Evolutionary conservation across 176 grass and related monocot genomes (phyloP), one percentile per base, ranked within the genome.

Genomic region (Eragrostis curvula): DNA sequence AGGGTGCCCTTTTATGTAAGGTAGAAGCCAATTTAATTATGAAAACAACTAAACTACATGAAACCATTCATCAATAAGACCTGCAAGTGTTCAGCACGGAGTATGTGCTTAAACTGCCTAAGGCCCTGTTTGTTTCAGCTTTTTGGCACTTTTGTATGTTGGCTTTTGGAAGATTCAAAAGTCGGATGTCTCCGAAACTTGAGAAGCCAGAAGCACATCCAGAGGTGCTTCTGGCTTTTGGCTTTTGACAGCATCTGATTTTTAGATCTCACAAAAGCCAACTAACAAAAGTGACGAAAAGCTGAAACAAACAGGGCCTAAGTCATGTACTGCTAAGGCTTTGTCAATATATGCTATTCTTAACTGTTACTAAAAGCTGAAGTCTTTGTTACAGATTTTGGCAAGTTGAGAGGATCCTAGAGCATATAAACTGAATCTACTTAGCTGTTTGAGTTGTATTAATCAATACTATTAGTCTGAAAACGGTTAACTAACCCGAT

Each of bases 371-470:
- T 50, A 53, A 68, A 21, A 50, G 28, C 13, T 73, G 8, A 7
- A 47, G 79, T 39, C 39, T 18, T 71, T 1, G 1, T 58, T 29
- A 67, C 29, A 60, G 42, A 74, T 24, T 68, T 74, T 25, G 14
- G n/a, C 40, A 27, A 72, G 77, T 9, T 57, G 8, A 62, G 30
- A 79, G 40, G 43, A 83, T 25, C 68, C 58, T 50, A 36, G 50
- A 84, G 51, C 59, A 68, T 53, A 58, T 29, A 77, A 87, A 73
- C 7, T 68, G 81, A 76, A 74, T 75, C 17, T 58, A 45, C 79
- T 44, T 72, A 12, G 23, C 23, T 61, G 41, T 52, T 60, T 78
- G 20, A 11, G 32, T 50, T 52, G 50, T 3, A 79, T 63, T 15
- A 63, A 78, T 12, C 12, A 85, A 72, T 53, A n/a, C 11, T n/a